phyloP scores from a whole-genome alignment of 495 filamentous ascomycete genomes.

The Hypoxylon intermedium region DNA sequence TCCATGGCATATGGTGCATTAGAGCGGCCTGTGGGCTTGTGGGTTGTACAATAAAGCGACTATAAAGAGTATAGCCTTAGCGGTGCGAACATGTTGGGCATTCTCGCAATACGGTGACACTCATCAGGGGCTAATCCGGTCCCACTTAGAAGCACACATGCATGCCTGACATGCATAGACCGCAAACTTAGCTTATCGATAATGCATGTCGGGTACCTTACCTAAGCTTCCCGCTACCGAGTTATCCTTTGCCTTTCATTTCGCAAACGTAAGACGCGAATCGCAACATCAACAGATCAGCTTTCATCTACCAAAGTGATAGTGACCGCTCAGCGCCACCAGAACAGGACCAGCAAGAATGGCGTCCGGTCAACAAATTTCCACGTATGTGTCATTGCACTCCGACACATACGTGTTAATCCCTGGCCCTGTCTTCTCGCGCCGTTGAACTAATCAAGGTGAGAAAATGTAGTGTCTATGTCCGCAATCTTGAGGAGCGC shows the following conservation, averaged over 20 bases:
- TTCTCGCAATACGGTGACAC: too few species aligned
- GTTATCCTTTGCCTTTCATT: not conserved
- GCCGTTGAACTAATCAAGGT: slow-evolving; percentile 35
- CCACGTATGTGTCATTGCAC: slow-evolving; percentile 74
- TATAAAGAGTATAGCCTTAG: slow-evolving; percentile 15
- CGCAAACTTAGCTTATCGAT: not conserved
- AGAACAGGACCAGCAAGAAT: slow-evolving; percentile 39
- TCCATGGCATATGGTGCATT: not conserved
- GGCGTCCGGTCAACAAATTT: slow-evolving; percentile 53
- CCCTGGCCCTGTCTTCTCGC: slow-evolving; percentile 26
- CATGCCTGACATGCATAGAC: too few species aligned
- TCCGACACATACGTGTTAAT: slow-evolving; percentile 60
- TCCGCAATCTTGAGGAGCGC: slow-evolving; percentile 91
- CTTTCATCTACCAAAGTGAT: not conserved
- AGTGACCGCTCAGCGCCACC: not conserved
- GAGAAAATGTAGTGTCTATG: slow-evolving; percentile 61
- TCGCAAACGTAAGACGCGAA: not conserved
- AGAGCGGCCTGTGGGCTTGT: slow-evolving; percentile 6
- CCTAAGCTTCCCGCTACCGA: not conserved
- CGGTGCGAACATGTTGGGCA: slow-evolving; percentile 1
- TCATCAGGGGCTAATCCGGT: too few species aligned
- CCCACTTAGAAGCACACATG: too few species aligned
- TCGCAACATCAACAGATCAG: not conserved
- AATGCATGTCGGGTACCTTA: not conserved
- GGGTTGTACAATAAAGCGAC: slow-evolving; percentile 40